Evolutionary conservation across 371 early-diverging fungal genomes (phyloP).

Genomic region (Mucor velutinosus): DNA sequence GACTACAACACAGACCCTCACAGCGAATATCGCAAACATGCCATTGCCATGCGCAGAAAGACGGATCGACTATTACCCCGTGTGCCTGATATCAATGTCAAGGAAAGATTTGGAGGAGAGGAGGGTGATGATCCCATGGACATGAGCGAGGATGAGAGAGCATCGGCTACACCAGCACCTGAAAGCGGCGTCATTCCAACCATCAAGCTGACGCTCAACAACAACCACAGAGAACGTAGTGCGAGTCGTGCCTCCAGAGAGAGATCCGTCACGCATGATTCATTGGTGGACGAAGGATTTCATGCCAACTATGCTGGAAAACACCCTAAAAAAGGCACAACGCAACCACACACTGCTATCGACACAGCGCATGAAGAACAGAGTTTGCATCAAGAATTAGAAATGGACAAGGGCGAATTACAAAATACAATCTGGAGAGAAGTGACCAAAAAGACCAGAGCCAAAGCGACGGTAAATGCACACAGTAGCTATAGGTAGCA

Average conservation of each 20-base stretch:
- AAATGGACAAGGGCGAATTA: slow-evolving; percentile 43
- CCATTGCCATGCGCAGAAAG: slow-evolving; percentile 75
- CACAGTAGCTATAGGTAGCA: slow-evolving; percentile 6
- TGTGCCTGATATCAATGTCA: slow-evolving; percentile 79
- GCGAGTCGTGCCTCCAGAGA: background rate
- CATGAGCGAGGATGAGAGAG: slow-evolving; percentile 29
- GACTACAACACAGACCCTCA: slow-evolving; percentile 77
- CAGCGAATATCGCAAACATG: slow-evolving; percentile 82
- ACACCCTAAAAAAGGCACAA: slow-evolving; percentile 15
- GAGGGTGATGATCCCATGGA: slow-evolving; percentile 43
- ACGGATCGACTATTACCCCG: slow-evolving; percentile 69
- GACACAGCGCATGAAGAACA: slow-evolving; percentile 38
- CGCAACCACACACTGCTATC: slow-evolving; percentile 4
- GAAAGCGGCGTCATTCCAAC: background rate
- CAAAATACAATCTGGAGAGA: slow-evolving; percentile 60
- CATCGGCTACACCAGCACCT: background rate
- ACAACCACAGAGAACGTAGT: background rate
- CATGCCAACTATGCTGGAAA: slow-evolving; percentile 10
- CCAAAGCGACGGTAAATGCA: slow-evolving; percentile 31
- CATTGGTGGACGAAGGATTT: background rate
- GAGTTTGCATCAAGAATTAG: slow-evolving; percentile 26
- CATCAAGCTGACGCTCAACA: background rate
- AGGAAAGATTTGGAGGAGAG: slow-evolving; percentile 55
- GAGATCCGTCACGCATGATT: slow-evolving; percentile 4
- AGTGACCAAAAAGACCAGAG: slow-evolving; percentile 57